These are phyloP conservation scores for Penicillium vulpinum DNA, from an alignment of 2,329 filamentous ascomycete species.

Conservation along the genomic window DNA sequence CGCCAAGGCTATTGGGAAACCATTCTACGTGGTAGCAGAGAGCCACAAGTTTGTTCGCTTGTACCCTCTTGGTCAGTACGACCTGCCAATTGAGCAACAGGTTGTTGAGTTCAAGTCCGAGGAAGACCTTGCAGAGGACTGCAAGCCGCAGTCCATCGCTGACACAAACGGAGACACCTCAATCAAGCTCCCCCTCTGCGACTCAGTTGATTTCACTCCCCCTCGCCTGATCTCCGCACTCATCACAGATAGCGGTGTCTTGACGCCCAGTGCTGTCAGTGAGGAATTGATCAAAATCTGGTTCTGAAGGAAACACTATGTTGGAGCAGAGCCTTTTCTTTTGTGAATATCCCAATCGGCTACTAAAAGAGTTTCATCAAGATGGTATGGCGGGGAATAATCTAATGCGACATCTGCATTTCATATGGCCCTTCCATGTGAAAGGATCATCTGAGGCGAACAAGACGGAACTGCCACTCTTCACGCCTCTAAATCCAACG, in stretches of 20 bases:
- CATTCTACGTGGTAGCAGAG: slow-evolving; percentile 89
- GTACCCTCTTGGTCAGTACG: slow-evolving; percentile 78
- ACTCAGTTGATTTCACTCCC: slow-evolving; percentile 54
- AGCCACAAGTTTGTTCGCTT: slow-evolving; percentile 95
- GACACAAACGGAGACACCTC: slow-evolving; percentile 17
- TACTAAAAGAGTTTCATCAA: slow-evolving; percentile 9
- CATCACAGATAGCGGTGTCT: slow-evolving; percentile 64
- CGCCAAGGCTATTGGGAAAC: slow-evolving; percentile 69
- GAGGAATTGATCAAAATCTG: slow-evolving; percentile 67
- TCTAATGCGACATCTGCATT: slow-evolving; percentile 3
- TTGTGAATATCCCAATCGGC: slow-evolving; percentile 16
- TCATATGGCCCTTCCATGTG: neutral
- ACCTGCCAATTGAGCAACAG: slow-evolving; percentile 76
- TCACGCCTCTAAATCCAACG: neutral
- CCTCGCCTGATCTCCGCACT: slow-evolving; percentile 64
- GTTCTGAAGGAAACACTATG: slow-evolving; percentile 37
- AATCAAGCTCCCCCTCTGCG: slow-evolving; percentile 29
- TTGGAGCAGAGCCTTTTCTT: neutral
- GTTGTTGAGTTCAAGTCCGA: slow-evolving; percentile 71
- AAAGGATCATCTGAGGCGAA: neutral
- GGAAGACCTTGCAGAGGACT: slow-evolving; percentile 48
- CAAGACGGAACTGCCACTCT: neutral
- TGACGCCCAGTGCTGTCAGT: slow-evolving; percentile 65
- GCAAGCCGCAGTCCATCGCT: slow-evolving; percentile 44
- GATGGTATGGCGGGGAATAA: slow-evolving; percentile 18